Base-by-base conservation (phyloP, 139 green algal genomes). In the Chlorella sorokiniana region DNA sequence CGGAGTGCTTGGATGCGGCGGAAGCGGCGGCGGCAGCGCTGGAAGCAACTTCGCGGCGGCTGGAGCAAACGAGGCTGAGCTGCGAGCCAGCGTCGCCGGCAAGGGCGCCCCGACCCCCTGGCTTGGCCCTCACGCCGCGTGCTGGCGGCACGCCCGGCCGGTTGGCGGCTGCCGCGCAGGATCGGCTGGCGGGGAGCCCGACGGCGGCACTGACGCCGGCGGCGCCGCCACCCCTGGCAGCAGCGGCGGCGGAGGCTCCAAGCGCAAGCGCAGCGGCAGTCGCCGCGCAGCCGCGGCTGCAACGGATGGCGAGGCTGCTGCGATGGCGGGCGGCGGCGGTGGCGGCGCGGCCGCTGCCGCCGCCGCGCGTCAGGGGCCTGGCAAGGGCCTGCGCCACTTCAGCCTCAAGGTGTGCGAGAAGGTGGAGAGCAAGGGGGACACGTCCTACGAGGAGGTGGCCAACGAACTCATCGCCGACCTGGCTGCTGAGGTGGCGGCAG, bases 401-500 rank as follows among this genome's bases (percentile, higher is more conserved):
- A 87, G 56, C 69, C 81, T 92, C 5, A 78, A 88, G 56, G 93
- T 98, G n/a, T 98, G 95, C 81, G 92, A 97, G 42, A 95, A 97
- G 84, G 95, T 99, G 35, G 89, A 97, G 81, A 84, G 71, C 67
- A 97, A 96, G 85, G 86, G 86, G 16, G 83, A 79, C 22, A 99
- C 96, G 20, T 96, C 90, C 23, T 99, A 99, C 90, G 97, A 98
- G 59, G 94, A 99, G 78, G 96, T 99, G 6, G 96, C 96, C 4
- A 95, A 99, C 74, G 95, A 96, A 88, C 90, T 99, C 29, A 94
- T 98, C 7, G 37, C 64, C 3, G 93, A 96, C 35, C 82, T 96
- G 40, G 54, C 38, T 2, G 64, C 80, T 14, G 84, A 85, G 51
- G 52, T 71, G 51, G 70, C 71, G 31, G 70, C 59, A 76, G 73